These are phyloP conservation scores for Populus hybrid DNA, from an alignment of 441 rosid genomes.

Conservation along the genomic window DNA sequence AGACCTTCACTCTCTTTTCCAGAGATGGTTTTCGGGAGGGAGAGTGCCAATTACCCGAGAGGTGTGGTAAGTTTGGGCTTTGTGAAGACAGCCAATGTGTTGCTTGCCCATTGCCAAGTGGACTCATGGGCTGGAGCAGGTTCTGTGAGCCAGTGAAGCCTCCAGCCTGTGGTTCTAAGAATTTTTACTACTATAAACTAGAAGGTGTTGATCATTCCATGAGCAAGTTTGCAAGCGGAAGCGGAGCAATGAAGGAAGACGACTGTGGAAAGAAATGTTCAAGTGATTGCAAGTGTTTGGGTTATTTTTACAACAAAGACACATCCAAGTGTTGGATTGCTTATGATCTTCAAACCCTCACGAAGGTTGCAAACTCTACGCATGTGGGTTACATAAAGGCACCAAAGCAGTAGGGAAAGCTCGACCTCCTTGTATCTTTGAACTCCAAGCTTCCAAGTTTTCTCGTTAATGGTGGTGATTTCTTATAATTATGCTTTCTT, in stretches of 20 bases:
- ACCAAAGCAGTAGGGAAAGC: background rate
- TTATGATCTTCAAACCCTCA: constrained; percentile 52
- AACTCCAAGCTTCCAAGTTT: background rate
- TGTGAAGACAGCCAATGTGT: constrained; percentile 62
- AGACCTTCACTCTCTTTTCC: constrained; percentile 23
- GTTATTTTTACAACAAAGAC: constrained; percentile 50
- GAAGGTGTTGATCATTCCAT: constrained; percentile 60
- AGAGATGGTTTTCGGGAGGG: constrained; percentile 16
- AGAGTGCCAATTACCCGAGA: constrained; percentile 40
- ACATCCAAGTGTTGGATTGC: constrained; percentile 9
- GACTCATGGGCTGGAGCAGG: too few species aligned
- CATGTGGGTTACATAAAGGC: constrained; percentile 5
- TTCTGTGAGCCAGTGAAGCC: too few species aligned
- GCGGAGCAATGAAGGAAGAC: constrained; percentile 33
- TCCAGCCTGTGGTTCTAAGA: too few species aligned
- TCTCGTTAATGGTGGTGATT: background rate
- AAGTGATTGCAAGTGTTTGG: constrained; percentile 61
- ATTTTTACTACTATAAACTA: constrained; percentile 3
- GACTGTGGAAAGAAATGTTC: constrained; percentile 48
- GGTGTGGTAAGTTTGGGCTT: constrained; percentile 53
- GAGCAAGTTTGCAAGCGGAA: constrained; percentile 50
- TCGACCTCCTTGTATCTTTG: background rate
- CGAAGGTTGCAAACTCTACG: background rate
- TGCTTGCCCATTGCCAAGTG: too few species aligned
- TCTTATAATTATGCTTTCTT: background rate